Evolutionary conservation across 1,284 basidiomycete species (phyloP).

Genomic region (Ustilago lituana): DNA sequence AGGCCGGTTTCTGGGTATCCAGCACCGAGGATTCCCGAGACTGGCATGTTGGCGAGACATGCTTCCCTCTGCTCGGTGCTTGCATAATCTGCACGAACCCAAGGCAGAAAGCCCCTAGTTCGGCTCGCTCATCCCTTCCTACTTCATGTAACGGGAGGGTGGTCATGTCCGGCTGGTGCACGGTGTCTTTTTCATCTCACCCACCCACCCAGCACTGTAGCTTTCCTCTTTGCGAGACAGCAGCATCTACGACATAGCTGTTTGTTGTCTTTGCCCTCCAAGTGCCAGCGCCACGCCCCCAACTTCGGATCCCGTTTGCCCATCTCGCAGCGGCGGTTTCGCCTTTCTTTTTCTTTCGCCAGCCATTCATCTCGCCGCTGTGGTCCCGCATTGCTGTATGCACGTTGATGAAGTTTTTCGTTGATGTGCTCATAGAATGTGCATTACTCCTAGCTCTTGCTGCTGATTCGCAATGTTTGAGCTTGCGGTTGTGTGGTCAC

Average conservation of each 20-base stretch:
- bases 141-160: too few species aligned
- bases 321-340: constrained; percentile 10
- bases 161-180: too few species aligned
- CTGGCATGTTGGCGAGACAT: constrained; percentile 1
- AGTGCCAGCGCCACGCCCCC: neutral
- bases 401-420: too few species aligned
- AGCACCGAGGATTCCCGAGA: constrained; percentile 9
- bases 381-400: too few species aligned
- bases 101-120: neutral
- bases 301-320: constrained; percentile 4
- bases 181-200: neutral
- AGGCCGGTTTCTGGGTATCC: constrained; percentile 6
- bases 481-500: too few species aligned
- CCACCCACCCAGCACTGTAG: neutral
- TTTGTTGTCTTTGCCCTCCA: constrained; percentile 21
- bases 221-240: neutral
- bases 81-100: too few species aligned
- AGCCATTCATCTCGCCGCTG: too few species aligned
- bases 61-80: neutral
- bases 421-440: too few species aligned
- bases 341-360: too few species aligned
- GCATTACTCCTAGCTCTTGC: too few species aligned
- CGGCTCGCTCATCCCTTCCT: constrained; percentile 1
- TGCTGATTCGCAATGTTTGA: too few species aligned
- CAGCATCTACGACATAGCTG: constrained; percentile 13